Evolutionary conservation across 805 yeast genomes (phyloP).

Genomic region (Nakazawaea pomicola): DNA sequence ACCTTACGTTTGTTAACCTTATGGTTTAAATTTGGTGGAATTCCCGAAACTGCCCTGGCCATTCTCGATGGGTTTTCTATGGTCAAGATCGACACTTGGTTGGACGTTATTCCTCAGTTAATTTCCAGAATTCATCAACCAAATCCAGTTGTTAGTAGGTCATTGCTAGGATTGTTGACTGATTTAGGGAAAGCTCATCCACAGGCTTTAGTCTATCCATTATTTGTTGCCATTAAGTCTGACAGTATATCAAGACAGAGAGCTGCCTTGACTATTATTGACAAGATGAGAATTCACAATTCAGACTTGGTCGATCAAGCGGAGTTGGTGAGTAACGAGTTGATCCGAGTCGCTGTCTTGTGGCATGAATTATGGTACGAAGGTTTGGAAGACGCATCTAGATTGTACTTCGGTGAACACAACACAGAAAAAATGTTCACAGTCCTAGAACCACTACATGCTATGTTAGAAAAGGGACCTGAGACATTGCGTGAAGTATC

Average conservation of each 20-base stretch:
- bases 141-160: conserved; percentile 73
- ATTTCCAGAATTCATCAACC: conserved; percentile 97
- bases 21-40: conserved; percentile 96
- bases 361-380: conserved; percentile 99
- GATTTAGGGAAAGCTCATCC: conserved; percentile 95
- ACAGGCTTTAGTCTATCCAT: conserved; percentile 91
- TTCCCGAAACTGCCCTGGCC: conserved; percentile 85
- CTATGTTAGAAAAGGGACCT: conserved; percentile 79
- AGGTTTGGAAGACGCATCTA: conserved; percentile 93
- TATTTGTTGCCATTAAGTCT: conserved; percentile 93
- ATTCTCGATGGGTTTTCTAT: conserved; percentile 85
- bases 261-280: conserved; percentile 89
- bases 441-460: conserved; percentile 84
- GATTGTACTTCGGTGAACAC: conserved; percentile 89
- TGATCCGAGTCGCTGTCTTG: conserved; percentile 88
- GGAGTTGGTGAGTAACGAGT: conserved; percentile 87
- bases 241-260: conserved; percentile 85
- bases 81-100: conserved; percentile 90
- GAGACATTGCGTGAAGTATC: conserved; percentile 91
- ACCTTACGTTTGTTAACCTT: conserved; percentile 82
- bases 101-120: conserved; percentile 91
- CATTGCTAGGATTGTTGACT: conserved; percentile 73
- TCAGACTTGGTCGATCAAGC: conserved; percentile 85
- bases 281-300: conserved; percentile 87
- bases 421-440: conserved; percentile 93